Base-by-base conservation (phyloP, 306 rosid species). In the Vigna hirtella region DNA sequence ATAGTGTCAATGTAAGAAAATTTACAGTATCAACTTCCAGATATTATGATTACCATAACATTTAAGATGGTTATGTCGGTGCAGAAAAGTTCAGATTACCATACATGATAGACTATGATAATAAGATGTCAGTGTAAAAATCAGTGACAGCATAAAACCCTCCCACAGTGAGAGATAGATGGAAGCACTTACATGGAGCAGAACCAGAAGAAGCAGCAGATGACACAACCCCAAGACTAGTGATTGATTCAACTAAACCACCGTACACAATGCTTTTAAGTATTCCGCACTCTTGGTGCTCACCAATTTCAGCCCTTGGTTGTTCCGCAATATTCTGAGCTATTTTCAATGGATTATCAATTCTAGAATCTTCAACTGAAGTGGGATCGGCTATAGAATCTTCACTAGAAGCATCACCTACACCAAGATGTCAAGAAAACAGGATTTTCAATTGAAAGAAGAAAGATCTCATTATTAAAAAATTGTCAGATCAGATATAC, bases 171-270 rank as follows among this genome's bases (percentile, higher is more conserved):
- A 13, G 9, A 59, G n/a, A 28, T 22, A 30, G 49, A 38, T 28
- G 20, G 51, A 24, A 18, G 47, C 20, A 61, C 81, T 81, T 86
- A 87, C 97, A 65, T 77, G 96, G 81, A 49, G 87, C 48, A 70
- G 87, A 61, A 76, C 78, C 85, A 55, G 90, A 87, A 80, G 92
- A 76, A 32, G 84, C 88, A 61, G 97, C 93, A 38, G 97, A 92
- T 66, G 91, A 73, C 70, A 92, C 93, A 55, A 92, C 81, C 70
- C 96, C 86, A 49, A 92, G 76, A 76, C 97, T 90, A 58, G 93
- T 61, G 78, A 90, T 85, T 74, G 93, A 81, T 83, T 90, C 92
- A 43, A 81, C 50, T 64, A 90, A 79, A 64, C 97, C 93, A 51
- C 96, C 96, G 20, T 89, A 92, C 10, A 90, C 89, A 47, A 87